Evolutionary conservation across 768 basidiomycete species (phyloP), one percentile per base, ranked within the genome.

Genomic region (Psilocybe azurescens): DNA sequence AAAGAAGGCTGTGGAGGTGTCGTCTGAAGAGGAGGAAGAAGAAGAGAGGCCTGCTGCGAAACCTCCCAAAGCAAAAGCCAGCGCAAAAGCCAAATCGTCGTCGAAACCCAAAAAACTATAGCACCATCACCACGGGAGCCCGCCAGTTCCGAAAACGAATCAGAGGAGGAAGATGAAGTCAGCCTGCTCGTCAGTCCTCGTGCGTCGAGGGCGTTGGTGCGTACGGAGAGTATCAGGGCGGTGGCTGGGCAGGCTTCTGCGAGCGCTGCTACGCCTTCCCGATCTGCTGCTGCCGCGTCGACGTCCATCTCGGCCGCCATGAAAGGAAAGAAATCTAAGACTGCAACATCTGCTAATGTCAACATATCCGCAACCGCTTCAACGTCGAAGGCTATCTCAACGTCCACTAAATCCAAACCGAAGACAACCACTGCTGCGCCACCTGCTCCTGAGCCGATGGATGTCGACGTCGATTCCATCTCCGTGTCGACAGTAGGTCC

Each of bases 161-260:
- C 54, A 28, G 66, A 66, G 20, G 66, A 64, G n/a, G 70, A 65
- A 29, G 66, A 67, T 1, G 67, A 68, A 49, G 67, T 68, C 39
- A 57, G 41, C 29, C 60, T 57, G 9, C 48, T 68, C 38, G 53
- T 68, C 33, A 65, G 62, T 53, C 62, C 67, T 8, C 50, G 62
- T 7, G 56, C 56, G 8, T 28, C 61, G 20, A 57, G 64, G 10
- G 61, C 59, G n/a, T 3, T 68, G 7, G 48, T 51, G 5, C 57
- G 67, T 9, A 70, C 67, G 16, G 74, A 74, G 28, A 77, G 76
- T 46, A 60, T 77, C 8, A 70, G 65, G 29, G 71, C 68, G 3
- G 68, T 67, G 11, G 71, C 75, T 41, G 71, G 68, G 4, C 70
- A 63, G 30, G 50, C 66, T 24, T 50, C 56, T 4, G 44, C 65